phyloP scores from a whole-genome alignment of 148 eudicot species.

The Nepenthes gracilis region DNA sequence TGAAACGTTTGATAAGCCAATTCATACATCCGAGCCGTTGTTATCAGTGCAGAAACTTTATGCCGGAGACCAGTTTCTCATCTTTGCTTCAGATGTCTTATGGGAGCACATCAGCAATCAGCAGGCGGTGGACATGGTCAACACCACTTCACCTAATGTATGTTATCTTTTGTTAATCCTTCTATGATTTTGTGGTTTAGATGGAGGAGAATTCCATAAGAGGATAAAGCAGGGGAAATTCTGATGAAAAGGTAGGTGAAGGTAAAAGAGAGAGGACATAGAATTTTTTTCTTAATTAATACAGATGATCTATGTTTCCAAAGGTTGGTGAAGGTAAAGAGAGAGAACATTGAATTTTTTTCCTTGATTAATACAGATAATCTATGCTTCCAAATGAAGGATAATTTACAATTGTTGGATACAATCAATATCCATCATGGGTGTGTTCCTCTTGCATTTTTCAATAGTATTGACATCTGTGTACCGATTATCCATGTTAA shows the following conservation, averaged over 20 bases:
- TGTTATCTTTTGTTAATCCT: slow-evolving; percentile 12
- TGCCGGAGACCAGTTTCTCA: slow-evolving; percentile 59
- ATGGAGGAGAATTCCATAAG: not conserved
- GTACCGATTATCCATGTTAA: too few relatives aligned
- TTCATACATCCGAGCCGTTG: slow-evolving; percentile 60
- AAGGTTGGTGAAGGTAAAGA: too few relatives aligned
- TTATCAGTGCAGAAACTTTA: slow-evolving; percentile 39
- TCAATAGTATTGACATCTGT: too few relatives aligned
- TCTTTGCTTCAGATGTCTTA: slow-evolving; percentile 85
- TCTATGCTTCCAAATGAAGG: too few relatives aligned
- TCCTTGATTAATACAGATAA: not conserved
- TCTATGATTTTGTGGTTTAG: too few relatives aligned
- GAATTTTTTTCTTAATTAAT: not conserved
- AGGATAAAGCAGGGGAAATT: not conserved
- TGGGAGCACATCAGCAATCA: slow-evolving; percentile 91
- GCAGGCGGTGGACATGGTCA: slow-evolving; percentile 72
- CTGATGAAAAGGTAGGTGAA: too few relatives aligned
- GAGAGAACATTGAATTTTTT: not conserved
- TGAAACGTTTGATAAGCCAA: slow-evolving; percentile 41
- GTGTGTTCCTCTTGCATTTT: too few relatives aligned
- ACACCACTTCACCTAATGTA: slow-evolving; percentile 47
- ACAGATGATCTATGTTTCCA: not conserved
- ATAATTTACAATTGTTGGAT: too few relatives aligned
- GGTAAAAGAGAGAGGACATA: too few relatives aligned
- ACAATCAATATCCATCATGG: too few relatives aligned